Conservation (phyloP, 257 asterid genomes). For the Solanum neorickii region DNA sequence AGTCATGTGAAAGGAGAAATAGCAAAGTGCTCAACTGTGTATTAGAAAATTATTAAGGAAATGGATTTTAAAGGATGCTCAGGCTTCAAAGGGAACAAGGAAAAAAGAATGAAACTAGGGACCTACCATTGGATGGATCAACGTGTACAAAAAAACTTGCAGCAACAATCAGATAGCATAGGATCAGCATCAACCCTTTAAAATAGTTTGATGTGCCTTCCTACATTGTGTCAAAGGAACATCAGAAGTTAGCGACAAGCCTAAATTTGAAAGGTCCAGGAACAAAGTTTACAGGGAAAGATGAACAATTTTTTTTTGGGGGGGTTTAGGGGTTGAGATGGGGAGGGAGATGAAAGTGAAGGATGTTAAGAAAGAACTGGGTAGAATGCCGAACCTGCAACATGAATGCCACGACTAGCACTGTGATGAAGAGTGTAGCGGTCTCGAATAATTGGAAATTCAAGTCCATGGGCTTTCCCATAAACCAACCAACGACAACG, state of each 20-base stretch:
- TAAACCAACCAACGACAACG: constrained; percentile 90
- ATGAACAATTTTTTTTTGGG: background rate
- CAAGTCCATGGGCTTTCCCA: constrained; percentile 96
- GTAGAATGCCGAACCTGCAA: constrained; percentile 55
- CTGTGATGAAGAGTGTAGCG: constrained; percentile 89
- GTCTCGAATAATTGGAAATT: constrained; percentile 97
- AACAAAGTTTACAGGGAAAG: background rate
- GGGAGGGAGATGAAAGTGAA: background rate
- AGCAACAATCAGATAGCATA: constrained; percentile 55
- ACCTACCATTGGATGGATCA: constrained; percentile 48
- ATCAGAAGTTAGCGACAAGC: background rate
- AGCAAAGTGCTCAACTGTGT: background rate
- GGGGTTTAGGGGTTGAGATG: background rate
- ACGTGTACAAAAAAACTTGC: constrained; percentile 45
- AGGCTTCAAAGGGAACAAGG: background rate
- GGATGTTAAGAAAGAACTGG: background rate
- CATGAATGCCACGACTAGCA: constrained; percentile 97
- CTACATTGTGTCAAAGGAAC: constrained; percentile 15
- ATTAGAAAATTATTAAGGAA: background rate
- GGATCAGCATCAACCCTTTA: constrained; percentile 46
- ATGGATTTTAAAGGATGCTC: background rate
- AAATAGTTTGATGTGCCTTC: constrained; percentile 52
- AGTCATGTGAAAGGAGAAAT: background rate
- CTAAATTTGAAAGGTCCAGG: background rate
- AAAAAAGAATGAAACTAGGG: background rate